Evolutionary conservation across 805 yeast species (phyloP).

Genomic region (Kuraishia ogatae): DNA sequence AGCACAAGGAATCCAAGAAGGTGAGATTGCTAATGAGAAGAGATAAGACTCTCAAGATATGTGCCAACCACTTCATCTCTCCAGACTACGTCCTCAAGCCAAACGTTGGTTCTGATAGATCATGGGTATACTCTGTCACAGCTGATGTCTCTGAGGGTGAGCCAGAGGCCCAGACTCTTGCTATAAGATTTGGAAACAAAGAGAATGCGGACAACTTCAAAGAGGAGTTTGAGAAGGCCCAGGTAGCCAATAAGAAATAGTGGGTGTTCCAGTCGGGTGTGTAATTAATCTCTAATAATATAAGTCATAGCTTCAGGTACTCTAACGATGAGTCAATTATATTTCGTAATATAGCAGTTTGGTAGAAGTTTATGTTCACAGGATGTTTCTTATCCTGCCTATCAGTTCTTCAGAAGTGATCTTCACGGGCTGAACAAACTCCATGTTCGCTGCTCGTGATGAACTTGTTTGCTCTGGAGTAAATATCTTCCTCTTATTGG

Average conservation of each 20-base stretch:
- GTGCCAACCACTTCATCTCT: conserved; percentile 90
- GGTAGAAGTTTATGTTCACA: neutral
- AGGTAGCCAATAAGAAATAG: conserved; percentile 46
- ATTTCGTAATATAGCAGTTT: neutral
- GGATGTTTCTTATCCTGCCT: neutral
- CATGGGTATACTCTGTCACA: conserved; percentile 95
- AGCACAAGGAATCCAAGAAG: conserved; percentile 77
- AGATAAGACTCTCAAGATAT: conserved; percentile 95
- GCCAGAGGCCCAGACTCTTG: conserved; percentile 93
- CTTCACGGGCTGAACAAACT: neutral
- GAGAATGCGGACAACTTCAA: conserved; percentile 95
- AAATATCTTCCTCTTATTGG: neutral
- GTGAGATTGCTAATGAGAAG: conserved; percentile 96
- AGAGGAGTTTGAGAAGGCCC: conserved; percentile 83
- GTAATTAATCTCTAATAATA: neutral
- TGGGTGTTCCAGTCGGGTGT: neutral
- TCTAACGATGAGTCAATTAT: neutral
- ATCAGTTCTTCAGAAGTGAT: neutral
- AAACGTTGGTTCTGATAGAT: conserved; percentile 94
- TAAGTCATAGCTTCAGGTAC: neutral
- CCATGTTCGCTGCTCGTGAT: neutral
- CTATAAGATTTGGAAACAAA: conserved; percentile 88
- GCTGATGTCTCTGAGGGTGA: conserved; percentile 94
- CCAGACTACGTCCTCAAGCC: conserved; percentile 81
- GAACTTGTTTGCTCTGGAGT: neutral